Evolutionary conservation across 192 early-diverging fungal species (phyloP).

Genomic region (Fimicolochytrium jonesii): DNA sequence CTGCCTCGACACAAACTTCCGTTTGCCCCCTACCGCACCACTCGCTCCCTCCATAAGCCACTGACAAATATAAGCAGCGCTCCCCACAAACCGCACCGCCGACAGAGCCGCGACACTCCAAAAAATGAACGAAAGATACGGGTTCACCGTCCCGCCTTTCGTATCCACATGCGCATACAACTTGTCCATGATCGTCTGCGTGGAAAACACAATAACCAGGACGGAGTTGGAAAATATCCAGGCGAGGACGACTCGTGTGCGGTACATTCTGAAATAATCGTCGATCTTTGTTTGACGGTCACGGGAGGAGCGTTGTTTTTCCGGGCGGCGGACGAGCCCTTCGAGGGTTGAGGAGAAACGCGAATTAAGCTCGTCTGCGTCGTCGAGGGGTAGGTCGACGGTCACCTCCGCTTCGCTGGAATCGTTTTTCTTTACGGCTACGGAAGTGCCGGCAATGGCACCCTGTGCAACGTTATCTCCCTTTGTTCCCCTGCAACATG

Average conservation of each 20-base stretch:
- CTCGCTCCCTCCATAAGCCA: slow-evolving; percentile 23
- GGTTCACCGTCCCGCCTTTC: slow-evolving; percentile 45
- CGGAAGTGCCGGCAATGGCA: slow-evolving; percentile 13
- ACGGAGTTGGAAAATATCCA: slow-evolving; percentile 78
- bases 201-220: slow-evolving; percentile 67
- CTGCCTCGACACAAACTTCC: slow-evolving; percentile 9
- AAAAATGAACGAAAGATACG: slow-evolving; percentile 76
- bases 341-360: slow-evolving; percentile 10
- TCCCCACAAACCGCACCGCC: slow-evolving; percentile 68
- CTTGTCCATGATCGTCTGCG: slow-evolving; percentile 26
- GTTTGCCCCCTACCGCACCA: slow-evolving; percentile 5
- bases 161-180: not conserved
- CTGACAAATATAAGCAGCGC: slow-evolving; percentile 53
- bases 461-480: slow-evolving; percentile 34
- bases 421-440: slow-evolving; percentile 21
- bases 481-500: slow-evolving; percentile 54
- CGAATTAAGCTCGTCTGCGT: slow-evolving; percentile 8
- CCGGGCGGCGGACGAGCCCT: not conserved
- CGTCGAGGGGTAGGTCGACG: slow-evolving; percentile 21
- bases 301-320: slow-evolving; percentile 19
- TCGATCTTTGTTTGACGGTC: slow-evolving; percentile 69
- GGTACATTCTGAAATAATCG: slow-evolving; percentile 69
- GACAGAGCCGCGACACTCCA: slow-evolving; percentile 79
- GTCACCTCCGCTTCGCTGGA: slow-evolving; percentile 22
- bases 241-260: slow-evolving; percentile 38